Base-by-base conservation (phyloP, 192 early-diverging fungal species). In the Gaertneriomyces sp. region DNA sequence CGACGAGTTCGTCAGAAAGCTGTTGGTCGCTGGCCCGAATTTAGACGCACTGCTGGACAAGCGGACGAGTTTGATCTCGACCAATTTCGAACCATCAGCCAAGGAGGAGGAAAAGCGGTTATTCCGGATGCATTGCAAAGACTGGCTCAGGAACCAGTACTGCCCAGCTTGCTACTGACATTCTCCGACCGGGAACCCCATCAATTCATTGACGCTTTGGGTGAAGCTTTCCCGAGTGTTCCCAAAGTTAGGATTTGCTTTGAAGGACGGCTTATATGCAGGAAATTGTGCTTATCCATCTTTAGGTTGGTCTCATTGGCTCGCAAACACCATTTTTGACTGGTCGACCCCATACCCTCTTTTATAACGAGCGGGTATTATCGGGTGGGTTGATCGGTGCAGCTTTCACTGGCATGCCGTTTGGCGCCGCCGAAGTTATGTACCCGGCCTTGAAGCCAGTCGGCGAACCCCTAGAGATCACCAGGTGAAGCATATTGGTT, bases 181-280 rank as follows among this genome's bases (percentile, higher is more conserved):
- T 72, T 79, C 25, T 64, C 74, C 8, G 78, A 79, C 46, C 45
- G 41, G 9, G 74, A 79, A 39, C 69, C 74, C 4, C 61, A 71
- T 44, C 64, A 63, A 47, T 71, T 79, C 39, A 56, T 66, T 16
- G 39, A 58, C 9, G 16, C 45, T 12, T 25, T 76, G 3, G 70
- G 73, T 47, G 9, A 14, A 1, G 8, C 66, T 6, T 69, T 73
- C 39, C 70, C 66, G 17, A 38, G 11, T 1, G 42, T 58, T 9
- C 38, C 67, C 7, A 76, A 76, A 53, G 65, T 45, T 4, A 60
- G 59, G 44, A 45, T 14, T 14, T 33, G 25, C 25, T 33, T 33
- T 33, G 2, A 0, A 33, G 2, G 25, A 1, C 25, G 25, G 25
- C 25, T 33, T 2, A 33, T 33, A 33, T 33, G 25, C 25, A 33